Evolutionary conservation across 1,284 basidiomycete genomes (phyloP).

Genomic region (Uromyces viciae-fabae): DNA sequence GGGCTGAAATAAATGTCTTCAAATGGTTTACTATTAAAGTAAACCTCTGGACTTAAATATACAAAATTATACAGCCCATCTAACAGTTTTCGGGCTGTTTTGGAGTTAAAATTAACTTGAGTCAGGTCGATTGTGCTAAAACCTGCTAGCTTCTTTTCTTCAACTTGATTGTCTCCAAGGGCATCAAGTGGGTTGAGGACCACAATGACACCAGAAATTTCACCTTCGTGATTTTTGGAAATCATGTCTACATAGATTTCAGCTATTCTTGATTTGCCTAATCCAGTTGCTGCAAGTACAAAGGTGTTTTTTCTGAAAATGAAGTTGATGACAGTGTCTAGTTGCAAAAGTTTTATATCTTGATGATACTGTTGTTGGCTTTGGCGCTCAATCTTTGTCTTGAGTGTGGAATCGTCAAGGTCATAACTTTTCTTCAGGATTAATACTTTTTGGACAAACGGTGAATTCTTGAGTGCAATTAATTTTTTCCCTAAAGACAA

Average conservation of each 20-base stretch:
- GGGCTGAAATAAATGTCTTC: no score
- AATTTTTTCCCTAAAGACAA: no score
- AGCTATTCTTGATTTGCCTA: slow-evolving; percentile 11
- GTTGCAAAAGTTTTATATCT: background rate
- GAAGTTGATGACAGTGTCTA: background rate
- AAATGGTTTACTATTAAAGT: no score
- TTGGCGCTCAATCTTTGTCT: background rate
- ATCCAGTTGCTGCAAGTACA: slow-evolving; percentile 13
- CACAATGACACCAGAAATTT: background rate
- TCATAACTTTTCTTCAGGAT: background rate
- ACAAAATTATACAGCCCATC: no score
- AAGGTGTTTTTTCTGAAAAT: background rate
- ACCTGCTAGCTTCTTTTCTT: no score
- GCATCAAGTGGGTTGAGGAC: slow-evolving; percentile 18
- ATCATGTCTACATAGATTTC: background rate
- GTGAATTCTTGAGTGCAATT: no score
- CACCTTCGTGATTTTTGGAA: background rate
- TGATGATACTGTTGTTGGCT: background rate
- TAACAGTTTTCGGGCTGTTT: no score
- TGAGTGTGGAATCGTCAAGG: background rate
- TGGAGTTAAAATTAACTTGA: no score
- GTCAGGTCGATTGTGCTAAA: no score
- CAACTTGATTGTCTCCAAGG: slow-evolving; percentile 17
- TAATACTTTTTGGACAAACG: no score
- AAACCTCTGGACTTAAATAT: no score